phyloP scores from a whole-genome alignment of 257 asterid species.

The Coffea canephora region DNA sequence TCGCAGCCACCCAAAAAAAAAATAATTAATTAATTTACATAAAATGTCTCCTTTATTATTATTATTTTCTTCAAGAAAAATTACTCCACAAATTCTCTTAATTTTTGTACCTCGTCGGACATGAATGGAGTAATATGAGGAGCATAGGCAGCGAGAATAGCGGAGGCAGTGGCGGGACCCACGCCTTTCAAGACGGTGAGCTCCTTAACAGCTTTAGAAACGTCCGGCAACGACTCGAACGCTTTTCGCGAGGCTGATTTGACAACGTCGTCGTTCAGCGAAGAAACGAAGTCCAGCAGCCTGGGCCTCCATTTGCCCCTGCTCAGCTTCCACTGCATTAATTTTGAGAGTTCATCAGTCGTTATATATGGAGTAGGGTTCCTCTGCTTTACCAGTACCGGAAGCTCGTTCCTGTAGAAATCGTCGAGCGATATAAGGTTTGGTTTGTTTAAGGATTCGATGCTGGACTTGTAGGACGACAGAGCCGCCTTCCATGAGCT shows the following conservation, averaged over 20 bases:
- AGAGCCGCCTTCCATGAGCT: slow-evolving; percentile 56
- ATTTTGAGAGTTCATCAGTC: slow-evolving; percentile 56
- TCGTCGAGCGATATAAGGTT: slow-evolving; percentile 60
- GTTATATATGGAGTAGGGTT: slow-evolving; percentile 71
- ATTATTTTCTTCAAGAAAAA: background rate
- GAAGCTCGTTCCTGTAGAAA: slow-evolving; percentile 75
- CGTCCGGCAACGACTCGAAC: slow-evolving; percentile 61
- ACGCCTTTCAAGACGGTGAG: slow-evolving; percentile 79
- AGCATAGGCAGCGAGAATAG: slow-evolving; percentile 77
- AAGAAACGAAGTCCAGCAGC: slow-evolving; percentile 60
- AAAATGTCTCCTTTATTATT: too few relatives aligned
- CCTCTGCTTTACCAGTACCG: slow-evolving; percentile 54
- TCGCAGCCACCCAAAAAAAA: too few relatives aligned
- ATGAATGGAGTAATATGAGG: slow-evolving; percentile 85
- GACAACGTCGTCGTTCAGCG: slow-evolving; percentile 56
- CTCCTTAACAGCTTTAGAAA: slow-evolving; percentile 56
- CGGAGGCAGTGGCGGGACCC: slow-evolving; percentile 97
- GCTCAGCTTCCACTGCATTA: slow-evolving; percentile 88
- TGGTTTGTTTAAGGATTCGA: slow-evolving; percentile 51
- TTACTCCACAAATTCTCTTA: background rate
- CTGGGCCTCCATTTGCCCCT: slow-evolving; percentile 94
- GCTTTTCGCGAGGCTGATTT: slow-evolving; percentile 67
- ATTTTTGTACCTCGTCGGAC: slow-evolving; percentile 70
- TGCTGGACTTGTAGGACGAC: slow-evolving; percentile 44
- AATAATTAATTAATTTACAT: too few relatives aligned